Evolutionary conservation across 148 eudicot species (phyloP).

Genomic region (Rhododendron griersonianum): DNA sequence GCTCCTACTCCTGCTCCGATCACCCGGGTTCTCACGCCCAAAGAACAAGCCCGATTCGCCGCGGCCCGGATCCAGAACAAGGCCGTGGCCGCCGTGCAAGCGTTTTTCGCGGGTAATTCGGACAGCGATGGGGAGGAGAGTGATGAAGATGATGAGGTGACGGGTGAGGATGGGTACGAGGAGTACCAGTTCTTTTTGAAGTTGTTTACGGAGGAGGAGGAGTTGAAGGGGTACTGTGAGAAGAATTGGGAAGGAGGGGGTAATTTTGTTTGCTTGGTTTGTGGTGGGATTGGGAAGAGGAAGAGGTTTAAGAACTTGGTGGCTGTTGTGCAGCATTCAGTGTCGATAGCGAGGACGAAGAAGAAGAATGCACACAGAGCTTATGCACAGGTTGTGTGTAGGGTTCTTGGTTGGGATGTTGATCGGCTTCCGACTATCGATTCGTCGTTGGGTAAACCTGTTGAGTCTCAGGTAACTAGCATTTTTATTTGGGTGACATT

Average conservation of each 20-base stretch:
- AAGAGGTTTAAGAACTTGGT: conserved; percentile 66
- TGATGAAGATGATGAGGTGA: conserved; percentile 11
- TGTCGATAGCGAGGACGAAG: conserved; percentile 54
- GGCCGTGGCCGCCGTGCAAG: conserved; percentile 31
- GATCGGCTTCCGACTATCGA: conserved; percentile 39
- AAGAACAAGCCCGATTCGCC: conserved; percentile 32
- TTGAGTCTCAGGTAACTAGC: conserved; percentile 15
- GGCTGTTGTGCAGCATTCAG: conserved; percentile 73
- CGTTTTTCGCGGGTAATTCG: conserved; percentile 20
- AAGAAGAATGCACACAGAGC: conserved; percentile 70
- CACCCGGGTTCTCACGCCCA: conserved; percentile 26
- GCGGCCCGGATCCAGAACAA: conserved; percentile 34
- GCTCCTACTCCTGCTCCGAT: neutral
- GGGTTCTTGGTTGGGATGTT: conserved; percentile 89
- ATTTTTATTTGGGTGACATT: neutral
- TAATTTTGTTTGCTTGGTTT: conserved; percentile 73
- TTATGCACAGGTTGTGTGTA: conserved; percentile 62
- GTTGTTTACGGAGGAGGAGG: conserved; percentile 48
- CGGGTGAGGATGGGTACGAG: conserved; percentile 19
- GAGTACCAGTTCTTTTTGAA: conserved; percentile 40
- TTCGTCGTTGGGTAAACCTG: conserved; percentile 7
- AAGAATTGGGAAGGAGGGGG: conserved; percentile 49
- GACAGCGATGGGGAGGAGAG: conserved; percentile 2
- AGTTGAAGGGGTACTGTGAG: conserved; percentile 56
- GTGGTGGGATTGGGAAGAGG: conserved; percentile 47